Base-by-base conservation (phyloP, 306 rosid species). In the Gastrolobium villosum region DNA sequence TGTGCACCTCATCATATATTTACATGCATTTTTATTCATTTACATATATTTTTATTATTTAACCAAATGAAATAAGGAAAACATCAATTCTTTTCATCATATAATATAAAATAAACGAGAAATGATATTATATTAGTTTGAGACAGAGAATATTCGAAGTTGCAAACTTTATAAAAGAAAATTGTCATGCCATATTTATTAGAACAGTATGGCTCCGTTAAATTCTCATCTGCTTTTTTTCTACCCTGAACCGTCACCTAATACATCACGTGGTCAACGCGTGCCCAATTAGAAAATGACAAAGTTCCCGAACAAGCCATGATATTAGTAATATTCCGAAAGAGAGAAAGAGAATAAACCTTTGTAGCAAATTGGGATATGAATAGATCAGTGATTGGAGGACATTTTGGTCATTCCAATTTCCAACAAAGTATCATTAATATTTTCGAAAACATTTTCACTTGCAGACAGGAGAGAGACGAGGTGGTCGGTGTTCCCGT, bases 261-360 rank as follows among this genome's bases (percentile, higher is more conserved):
- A 65, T 46, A 13, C 8, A 69, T 74, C 87, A 69, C 81, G 75
- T 75, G 82, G 64, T 75, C 75, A 72, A 77, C 63, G 49, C 50
- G 79, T 77, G 75, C 35, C 5, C 40, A 45, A 45, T 54, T 30
- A 13, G 40, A 53, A 75, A 20, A 5, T 40, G 15, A 4, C 26
- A 34, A 13, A 61, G 41, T 43, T 34, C 0, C 45, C 14, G 0
- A 59, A 14, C 30, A 52, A 13, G 1, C 4, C 3, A 71, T 61
- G 0, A 44, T 40, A 34, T 46, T 9, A 10, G 57, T 11, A 68
- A 81, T 81, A 81, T 66, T 75, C 77, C 61, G 3, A 75, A 35
- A n/a, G 4, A 0, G 10, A 39, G 20, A 59, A 11, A 39, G 8
- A 35, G 62, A 61, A 63, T 61, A 68, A 78, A 67, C 73, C 53